Percentiles rank a stretch among this genome's conserved stretches.
Evolutionary conservation across 495 filamentous ascomycete species (phyloP).

Genomic region (Penicillium cosmopolitanum): DNA sequence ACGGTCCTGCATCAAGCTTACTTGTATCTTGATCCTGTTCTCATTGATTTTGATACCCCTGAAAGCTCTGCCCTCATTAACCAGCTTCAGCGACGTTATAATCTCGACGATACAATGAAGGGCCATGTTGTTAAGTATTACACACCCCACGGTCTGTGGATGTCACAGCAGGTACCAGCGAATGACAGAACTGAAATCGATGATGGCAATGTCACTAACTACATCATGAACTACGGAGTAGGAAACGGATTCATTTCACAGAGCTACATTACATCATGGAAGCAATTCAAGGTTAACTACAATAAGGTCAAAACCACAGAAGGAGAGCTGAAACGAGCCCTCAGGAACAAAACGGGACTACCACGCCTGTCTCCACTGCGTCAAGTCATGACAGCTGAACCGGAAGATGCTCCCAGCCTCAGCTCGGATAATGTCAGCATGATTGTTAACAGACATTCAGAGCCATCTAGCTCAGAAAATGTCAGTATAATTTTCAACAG

Average conservation of each 20-base stretch:
- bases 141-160: conserved; percentile 32
- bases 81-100: conserved; percentile 7
- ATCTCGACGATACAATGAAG: conserved; percentile 21
- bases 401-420: not conserved
- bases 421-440: not conserved
- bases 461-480: too few relatives aligned
- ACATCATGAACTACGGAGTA: not conserved
- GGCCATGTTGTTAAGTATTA: conserved; percentile 32
- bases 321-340: not conserved
- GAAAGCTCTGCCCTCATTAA: not conserved
- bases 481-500: not conserved
- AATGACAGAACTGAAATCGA: conserved; percentile 10
- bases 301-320: not conserved
- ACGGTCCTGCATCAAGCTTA: conserved; percentile 22
- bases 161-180: conserved; percentile 3
- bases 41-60: conserved; percentile 16
- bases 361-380: not conserved
- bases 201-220: conserved; percentile 3
- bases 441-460: not conserved
- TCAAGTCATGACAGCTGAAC: not conserved
- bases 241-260: conserved; percentile 28
- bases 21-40: conserved; percentile 31
- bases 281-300: not conserved
- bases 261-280: conserved; percentile 3
- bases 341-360: not conserved